Percentiles rank a stretch among this genome's conserved stretches.
phyloP scores from a whole-genome alignment of 257 asterid genomes.

The Anisodus acutangulus region DNA sequence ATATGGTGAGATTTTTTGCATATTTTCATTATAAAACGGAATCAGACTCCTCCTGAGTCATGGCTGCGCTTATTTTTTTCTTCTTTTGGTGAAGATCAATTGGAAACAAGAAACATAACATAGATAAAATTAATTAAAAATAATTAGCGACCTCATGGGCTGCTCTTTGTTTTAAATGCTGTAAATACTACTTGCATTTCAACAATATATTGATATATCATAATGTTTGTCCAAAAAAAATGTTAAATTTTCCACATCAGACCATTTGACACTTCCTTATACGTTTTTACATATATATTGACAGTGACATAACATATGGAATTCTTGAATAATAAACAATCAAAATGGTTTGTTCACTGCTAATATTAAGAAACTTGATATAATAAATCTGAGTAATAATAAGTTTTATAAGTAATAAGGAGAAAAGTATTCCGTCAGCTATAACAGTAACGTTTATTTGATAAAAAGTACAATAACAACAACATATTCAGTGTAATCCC shows the following conservation, averaged over 20 bases:
- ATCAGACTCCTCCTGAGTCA: neutral
- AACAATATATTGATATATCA: neutral
- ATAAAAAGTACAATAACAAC: no score
- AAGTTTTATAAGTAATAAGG: no score
- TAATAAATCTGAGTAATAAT: no score
- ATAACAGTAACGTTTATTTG: no score
- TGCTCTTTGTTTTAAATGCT: neutral
- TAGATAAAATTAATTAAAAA: no score
- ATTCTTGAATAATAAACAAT: no score
- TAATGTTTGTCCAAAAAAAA: neutral
- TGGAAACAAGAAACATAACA: neutral
- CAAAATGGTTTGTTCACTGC: no score
- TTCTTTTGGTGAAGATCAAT: neutral
- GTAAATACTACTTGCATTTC: neutral
- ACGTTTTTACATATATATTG: neutral
- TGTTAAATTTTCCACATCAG: neutral
- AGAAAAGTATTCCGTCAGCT: no score
- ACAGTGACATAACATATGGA: neutral
- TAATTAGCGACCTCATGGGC: neutral
- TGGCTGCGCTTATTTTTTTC: neutral
- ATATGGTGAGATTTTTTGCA: neutral
- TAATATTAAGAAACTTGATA: no score
- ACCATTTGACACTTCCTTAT: neutral
- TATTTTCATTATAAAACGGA: neutral
- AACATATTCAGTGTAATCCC: no score